Percentiles rank a stretch among this genome's conserved stretches.
Evolutionary conservation across 805 yeast species (phyloP).

Genomic region (Naumovozyma castellii): DNA sequence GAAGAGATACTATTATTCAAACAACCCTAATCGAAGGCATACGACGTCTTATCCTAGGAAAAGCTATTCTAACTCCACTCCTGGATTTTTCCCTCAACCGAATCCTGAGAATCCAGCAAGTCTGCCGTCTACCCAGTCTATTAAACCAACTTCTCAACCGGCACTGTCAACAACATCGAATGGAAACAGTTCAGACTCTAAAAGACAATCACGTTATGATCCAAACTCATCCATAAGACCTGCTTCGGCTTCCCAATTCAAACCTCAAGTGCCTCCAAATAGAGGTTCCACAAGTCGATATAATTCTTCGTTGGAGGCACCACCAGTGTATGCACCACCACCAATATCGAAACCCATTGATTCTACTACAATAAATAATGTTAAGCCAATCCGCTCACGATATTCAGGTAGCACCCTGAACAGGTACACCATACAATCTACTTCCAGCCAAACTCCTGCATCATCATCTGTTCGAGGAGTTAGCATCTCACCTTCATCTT

Average conservation of each 20-base stretch:
- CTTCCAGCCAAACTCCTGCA: background rate
- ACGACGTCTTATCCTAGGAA: slow-evolving; percentile 11
- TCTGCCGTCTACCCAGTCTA: slow-evolving; percentile 2
- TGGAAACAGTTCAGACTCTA: slow-evolving; percentile 1
- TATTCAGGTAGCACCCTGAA: slow-evolving; percentile 3
- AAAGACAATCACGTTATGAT: slow-evolving; percentile 23
- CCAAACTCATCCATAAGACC: slow-evolving; percentile 18
- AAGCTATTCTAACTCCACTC: slow-evolving; percentile 5
- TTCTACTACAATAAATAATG: background rate
- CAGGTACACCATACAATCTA: background rate
- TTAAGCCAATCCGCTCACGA: slow-evolving; percentile 5
- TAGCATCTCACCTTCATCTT: background rate
- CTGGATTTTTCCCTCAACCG: background rate
- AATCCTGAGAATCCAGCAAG: background rate
- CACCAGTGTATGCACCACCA: background rate
- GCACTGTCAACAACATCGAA: background rate
- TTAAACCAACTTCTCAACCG: background rate
- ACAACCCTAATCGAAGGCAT: slow-evolving; percentile 21
- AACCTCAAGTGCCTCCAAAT: slow-evolving; percentile 1
- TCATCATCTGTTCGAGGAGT: background rate
- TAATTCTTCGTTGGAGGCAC: slow-evolving; percentile 15
- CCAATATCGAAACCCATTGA: background rate
- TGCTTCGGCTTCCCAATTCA: slow-evolving; percentile 2
- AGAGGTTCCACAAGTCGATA: slow-evolving; percentile 19
- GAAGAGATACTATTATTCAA: slow-evolving; percentile 26